These are phyloP conservation scores for Brasilioporus rufonigricans DNA, from an alignment of 768 basidiomycete species.

Conservation along the genomic window DNA sequence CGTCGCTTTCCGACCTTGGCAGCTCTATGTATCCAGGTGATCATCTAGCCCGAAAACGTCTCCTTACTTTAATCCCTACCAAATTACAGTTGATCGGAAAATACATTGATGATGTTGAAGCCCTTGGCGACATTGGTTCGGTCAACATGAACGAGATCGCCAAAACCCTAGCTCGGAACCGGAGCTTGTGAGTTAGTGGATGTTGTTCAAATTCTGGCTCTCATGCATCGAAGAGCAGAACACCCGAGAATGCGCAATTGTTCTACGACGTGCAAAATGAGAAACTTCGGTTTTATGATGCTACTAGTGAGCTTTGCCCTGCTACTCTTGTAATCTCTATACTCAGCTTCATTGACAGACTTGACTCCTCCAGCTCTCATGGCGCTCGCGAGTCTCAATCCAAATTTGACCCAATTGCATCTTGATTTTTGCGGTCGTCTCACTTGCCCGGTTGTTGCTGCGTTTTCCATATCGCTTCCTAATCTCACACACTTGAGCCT, in stretches of 20 bases:
- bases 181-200: conserved; percentile 65
- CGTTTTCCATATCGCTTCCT: conserved; percentile 63
- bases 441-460: conserved; percentile 53
- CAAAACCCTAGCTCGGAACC: conserved; percentile 76
- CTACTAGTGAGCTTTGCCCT: conserved; percentile 65
- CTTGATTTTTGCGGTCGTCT: conserved; percentile 88
- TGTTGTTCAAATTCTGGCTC: neutral
- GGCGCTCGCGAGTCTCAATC: conserved; percentile 77
- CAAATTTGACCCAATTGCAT: conserved; percentile 73
- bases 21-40: conserved; percentile 76
- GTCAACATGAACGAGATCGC: conserved; percentile 84
- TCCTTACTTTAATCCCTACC: neutral
- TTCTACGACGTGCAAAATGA: conserved; percentile 79
- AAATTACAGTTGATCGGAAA: conserved; percentile 67
- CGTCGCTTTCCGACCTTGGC: conserved; percentile 68
- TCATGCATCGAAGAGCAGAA: conserved; percentile 42
- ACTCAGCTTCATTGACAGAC: conserved; percentile 41
- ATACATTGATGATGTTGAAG: conserved; percentile 87
- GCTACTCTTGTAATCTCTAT: neutral
- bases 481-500: conserved; percentile 72
- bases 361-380: conserved; percentile 65
- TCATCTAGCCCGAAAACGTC: neutral
- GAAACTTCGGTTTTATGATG: conserved; percentile 78
- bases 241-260: conserved; percentile 71
- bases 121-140: conserved; percentile 82